phyloP scores from a whole-genome alignment of 2,329 filamentous ascomycete genomes.

The Celoporthe dispersa region DNA sequence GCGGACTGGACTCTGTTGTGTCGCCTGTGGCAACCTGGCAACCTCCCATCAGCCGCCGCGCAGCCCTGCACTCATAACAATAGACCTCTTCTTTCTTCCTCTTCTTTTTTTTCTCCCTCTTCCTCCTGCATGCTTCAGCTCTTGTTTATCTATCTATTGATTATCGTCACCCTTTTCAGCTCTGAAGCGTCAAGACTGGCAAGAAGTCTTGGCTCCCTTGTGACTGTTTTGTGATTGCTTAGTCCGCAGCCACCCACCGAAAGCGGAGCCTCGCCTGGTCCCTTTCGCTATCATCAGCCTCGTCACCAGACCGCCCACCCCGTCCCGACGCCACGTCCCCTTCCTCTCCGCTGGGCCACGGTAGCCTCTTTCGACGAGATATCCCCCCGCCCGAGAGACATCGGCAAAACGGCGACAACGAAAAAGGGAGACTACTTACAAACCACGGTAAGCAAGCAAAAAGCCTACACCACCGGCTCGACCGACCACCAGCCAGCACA shows the following conservation, averaged over 20 bases:
- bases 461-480: background rate
- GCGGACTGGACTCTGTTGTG: background rate
- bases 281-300: slow-evolving; percentile 24
- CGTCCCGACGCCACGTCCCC: slow-evolving; percentile 17
- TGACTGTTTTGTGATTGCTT: background rate
- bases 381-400: background rate
- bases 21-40: background rate
- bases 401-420: background rate
- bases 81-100: background rate
- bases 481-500: background rate
- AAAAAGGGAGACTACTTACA: background rate
- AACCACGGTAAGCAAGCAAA: background rate
- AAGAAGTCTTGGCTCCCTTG: background rate
- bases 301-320: slow-evolving; percentile 21
- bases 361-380: slow-evolving; percentile 5
- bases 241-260: slow-evolving; percentile 23
- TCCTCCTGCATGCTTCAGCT: background rate
- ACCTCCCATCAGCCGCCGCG: background rate
- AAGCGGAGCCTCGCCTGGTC: slow-evolving; percentile 30
- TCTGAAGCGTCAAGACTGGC: background rate
- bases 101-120: slow-evolving; percentile 1
- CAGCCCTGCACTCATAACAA: background rate
- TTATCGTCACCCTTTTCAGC: background rate
- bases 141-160: background rate
- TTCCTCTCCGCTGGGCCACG: background rate